phyloP scores from a whole-genome alignment of 768 basidiomycete species.

The Cytidiella melzeri region DNA sequence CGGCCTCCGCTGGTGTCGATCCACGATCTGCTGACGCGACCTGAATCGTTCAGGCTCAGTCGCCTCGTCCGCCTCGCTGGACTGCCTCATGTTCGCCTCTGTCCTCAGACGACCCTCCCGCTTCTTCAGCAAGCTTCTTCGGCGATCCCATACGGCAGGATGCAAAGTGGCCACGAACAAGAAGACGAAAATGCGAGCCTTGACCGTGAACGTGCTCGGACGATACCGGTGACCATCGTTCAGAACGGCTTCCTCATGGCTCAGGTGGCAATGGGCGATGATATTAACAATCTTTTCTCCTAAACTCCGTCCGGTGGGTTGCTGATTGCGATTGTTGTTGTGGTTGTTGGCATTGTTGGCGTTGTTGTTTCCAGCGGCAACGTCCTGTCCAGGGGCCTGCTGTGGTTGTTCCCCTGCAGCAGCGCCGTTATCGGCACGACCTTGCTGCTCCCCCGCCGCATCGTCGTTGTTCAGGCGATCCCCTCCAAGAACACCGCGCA shows the following conservation, averaged over 20 bases:
- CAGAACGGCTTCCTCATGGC: constrained; percentile 48
- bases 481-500: constrained; percentile 42
- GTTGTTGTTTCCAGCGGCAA: background rate
- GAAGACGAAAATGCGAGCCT: constrained; percentile 44
- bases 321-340: constrained; percentile 14
- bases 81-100: constrained; percentile 44
- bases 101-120: constrained; percentile 64
- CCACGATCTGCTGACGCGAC: constrained; percentile 37
- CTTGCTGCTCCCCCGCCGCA: constrained; percentile 16
- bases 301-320: too few relatives aligned
- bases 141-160: constrained; percentile 69
- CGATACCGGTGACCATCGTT: constrained; percentile 20
- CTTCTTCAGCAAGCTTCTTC: constrained; percentile 49
- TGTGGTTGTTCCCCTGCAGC: constrained; percentile 7
- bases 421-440: constrained; percentile 14
- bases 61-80: constrained; percentile 13
- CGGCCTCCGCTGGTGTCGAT: constrained; percentile 46
- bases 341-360: background rate
- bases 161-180: constrained; percentile 58
- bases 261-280: constrained; percentile 52
- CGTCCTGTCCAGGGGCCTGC: constrained; percentile 4
- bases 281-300: constrained; percentile 37
- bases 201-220: constrained; percentile 42
- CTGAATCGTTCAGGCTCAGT: constrained; percentile 24
- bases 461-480: constrained; percentile 19